Percentiles rank a stretch among this genome's conserved stretches.
phyloP scores from a whole-genome alignment of 1,284 basidiomycete genomes.

The Cryptococcus jaspeensis region DNA sequence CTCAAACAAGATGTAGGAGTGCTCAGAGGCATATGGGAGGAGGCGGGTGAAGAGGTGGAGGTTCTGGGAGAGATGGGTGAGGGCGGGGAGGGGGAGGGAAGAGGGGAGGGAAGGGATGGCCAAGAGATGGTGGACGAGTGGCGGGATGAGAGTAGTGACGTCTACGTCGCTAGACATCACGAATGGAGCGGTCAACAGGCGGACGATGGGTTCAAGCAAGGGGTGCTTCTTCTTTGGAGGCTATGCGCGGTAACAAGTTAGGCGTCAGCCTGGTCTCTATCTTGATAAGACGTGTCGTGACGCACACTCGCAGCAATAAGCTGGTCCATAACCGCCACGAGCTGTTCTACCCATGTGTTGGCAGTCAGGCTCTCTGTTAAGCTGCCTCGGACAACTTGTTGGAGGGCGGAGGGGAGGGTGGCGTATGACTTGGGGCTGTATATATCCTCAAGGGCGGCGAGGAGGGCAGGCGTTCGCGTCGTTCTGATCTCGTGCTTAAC shows the following conservation, averaged over 20 bases:
- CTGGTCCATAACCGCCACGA: constrained; percentile 26
- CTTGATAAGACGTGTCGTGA: background rate
- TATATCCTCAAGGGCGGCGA: constrained; percentile 21
- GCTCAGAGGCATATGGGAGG: constrained; percentile 32
- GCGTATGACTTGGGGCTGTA: constrained; percentile 19
- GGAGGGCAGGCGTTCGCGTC: constrained; percentile 4
- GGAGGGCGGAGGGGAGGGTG: background rate
- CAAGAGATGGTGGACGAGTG: constrained; percentile 40
- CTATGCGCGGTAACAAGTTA: too few relatives aligned
- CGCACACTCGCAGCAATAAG: constrained; percentile 36
- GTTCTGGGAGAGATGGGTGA: constrained; percentile 40
- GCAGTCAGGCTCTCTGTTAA: constrained; percentile 18
- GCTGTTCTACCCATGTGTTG: constrained; percentile 34
- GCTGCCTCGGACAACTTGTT: background rate
- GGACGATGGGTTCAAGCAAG: constrained; percentile 27
- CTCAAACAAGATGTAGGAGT: constrained; percentile 22
- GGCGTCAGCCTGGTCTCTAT: background rate
- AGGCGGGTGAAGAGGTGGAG: constrained; percentile 43
- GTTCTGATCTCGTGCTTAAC: constrained; percentile 17
- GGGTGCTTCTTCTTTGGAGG: constrained; percentile 47
- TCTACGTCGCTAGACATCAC: constrained; percentile 3
- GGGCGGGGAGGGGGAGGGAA: constrained; percentile 42
- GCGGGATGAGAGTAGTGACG: constrained; percentile 21
- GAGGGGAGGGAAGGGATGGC: constrained; percentile 45
- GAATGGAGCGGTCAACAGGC: constrained; percentile 41